Evolutionary conservation across 2,329 filamentous ascomycete species (phyloP), one percentile per base, ranked within the genome.

Genomic region (Ascosphaera aggregata): DNA sequence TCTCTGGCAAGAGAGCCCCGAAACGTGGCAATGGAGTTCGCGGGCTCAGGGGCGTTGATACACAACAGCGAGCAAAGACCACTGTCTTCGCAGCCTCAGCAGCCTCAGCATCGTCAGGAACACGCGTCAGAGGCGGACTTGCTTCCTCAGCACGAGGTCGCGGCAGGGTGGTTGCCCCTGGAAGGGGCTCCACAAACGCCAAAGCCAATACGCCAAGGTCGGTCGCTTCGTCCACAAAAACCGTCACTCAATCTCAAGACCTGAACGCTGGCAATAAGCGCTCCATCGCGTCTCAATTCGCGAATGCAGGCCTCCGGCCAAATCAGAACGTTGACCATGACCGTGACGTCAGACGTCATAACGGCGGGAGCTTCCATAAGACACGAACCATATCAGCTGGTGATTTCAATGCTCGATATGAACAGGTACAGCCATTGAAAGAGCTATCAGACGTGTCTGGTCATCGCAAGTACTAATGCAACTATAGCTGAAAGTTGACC

Each of bases 401-500:
- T 16, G 42, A 45, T 27, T 44, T 44, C 34, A 43, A 42, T 18
- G 38, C 34, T 38, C 45, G 45, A 30, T 47, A 45, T 39, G 45
- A 47, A 40, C 43, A 45, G 44, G 45, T 47, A 43, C 30, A 3
- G 27, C 36, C 34, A n/a, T 15, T 22, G 15, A 11, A 9, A 2
- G 3, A 20, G 9, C 24, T n/a, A 39, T 15, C 4, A 31, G n/a
- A 17, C 3, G 20, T 40, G 22, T 19, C 16, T 37, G 31, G 16
- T 11, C 19, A 27, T 16, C 11, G 30, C 41, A 37, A 37, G 49
- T 36, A 40, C 35, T 38, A 30, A 43, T 42, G 46, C 43, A 37
- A 39, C 42, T 42, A 42, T 48, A 65, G 62, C 57, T 65, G 37
- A 67, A 67, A 56, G 50, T 59, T 43, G 53, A 60, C 41, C 62